Base-by-base conservation (phyloP, 345 rosid species). In the Geranium rotundifolium region DNA sequence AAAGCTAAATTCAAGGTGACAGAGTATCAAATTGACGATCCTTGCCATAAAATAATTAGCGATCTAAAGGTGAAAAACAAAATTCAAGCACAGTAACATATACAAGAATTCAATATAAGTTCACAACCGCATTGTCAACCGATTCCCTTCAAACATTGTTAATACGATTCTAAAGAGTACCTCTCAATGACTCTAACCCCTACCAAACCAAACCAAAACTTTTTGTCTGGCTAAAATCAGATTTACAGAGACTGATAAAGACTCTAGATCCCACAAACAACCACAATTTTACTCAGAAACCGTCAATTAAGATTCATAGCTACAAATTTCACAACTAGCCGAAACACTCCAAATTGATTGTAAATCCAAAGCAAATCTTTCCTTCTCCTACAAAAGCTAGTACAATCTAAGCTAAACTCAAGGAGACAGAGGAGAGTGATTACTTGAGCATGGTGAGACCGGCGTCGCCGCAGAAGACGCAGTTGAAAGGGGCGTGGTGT, bases 401-500 rank as follows among this genome's bases (percentile, higher is more conserved):
- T 41, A 3, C 14, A 41, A 34, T 41, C 50, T 1, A 9, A 41
- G 1, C 50, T 41, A 41, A 12, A 31, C 12, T 9, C 9, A 41
- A 41, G 17, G n/a, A 39, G 54, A 68, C 29, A 41, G 27, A 17
- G 23, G n/a, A 59, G 19, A 30, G 49, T 19, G n/a, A 9, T 62
- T 67, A 91, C 99, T 85, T 84, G 76, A 89, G 77, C 55, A 63
- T 0, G 72, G 99, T 87, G 75, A 93, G 79, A 10, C 97, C 97
- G 63, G 96, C 72, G 39, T 60, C 77, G 34, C 97, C 97, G 62
- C 99, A 90, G 76, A 46, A 68, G 31, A 69, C 72, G 69, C 99
- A 90, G 75, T 74, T 85, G 69, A 92, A 90, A 27, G 99, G 99
- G 66, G 99, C 99, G 96, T 91, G 29, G 97, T 89, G 67, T 90